Conservation (phyloP, 768 basidiomycete genomes). For the Fibroporia radiculosa region DNA sequence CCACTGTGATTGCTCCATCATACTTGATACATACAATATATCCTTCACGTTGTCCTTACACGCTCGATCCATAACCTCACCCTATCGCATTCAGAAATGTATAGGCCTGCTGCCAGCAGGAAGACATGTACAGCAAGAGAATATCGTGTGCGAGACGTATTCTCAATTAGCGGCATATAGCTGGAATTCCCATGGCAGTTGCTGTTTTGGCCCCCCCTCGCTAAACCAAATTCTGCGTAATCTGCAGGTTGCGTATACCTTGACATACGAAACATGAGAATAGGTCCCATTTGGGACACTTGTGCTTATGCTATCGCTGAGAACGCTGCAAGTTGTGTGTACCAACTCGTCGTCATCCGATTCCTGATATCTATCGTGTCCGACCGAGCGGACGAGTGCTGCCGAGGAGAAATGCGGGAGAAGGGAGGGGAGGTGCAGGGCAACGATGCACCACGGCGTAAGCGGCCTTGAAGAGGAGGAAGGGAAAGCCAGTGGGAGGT, state of each 20-base stretch:
- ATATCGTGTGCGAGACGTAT: not conserved
- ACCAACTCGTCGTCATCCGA: conserved; percentile 8
- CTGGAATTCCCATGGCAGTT: conserved; percentile 70
- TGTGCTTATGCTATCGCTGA: conserved; percentile 12
- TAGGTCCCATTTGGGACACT: conserved; percentile 50
- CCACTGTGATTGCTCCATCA: not conserved
- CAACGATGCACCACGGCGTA: conserved; percentile 64
- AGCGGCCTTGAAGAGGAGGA: conserved; percentile 43
- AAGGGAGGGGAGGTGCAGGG: conserved; percentile 51
- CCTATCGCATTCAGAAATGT: too few species aligned
- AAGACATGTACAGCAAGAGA: not conserved
- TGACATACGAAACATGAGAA: conserved; percentile 64
- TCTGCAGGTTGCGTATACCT: conserved; percentile 73
- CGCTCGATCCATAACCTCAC: too few species aligned
- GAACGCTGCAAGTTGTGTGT: too few species aligned
- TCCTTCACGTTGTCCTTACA: too few species aligned
- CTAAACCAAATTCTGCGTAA: conserved; percentile 73
- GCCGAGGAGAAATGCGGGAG: conserved; percentile 54
- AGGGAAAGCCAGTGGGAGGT: conserved; percentile 66
- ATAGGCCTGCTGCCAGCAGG: not conserved
- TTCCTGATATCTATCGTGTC: conserved; percentile 16
- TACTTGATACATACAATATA: too few species aligned
- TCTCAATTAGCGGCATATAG: conserved; percentile 34
- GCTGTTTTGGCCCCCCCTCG: conserved; percentile 42
- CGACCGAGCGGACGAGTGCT: conserved; percentile 22